phyloP scores from a whole-genome alignment of 176 grass and related monocot genomes.

The Aechmea fasciata region DNA sequence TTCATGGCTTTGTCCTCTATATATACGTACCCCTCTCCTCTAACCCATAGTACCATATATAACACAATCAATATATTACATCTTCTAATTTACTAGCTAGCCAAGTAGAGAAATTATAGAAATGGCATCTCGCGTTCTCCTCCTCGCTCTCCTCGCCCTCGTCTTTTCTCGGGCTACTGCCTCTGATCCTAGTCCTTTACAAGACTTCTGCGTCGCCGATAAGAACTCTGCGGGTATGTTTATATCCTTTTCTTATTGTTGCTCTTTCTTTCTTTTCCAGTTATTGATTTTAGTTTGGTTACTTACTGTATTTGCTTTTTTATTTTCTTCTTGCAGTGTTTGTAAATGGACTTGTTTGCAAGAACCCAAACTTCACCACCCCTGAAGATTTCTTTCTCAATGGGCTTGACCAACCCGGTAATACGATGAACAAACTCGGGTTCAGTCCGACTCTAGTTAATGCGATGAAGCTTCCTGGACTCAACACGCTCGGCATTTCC shows the following conservation, averaged over 20 bases:
- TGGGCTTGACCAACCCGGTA: slow-evolving; percentile 12
- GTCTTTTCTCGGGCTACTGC: slow-evolving; percentile 1
- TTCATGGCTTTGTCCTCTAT: background rate
- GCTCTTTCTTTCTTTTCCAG: too few species aligned
- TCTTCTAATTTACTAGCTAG: background rate
- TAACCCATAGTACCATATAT: background rate
- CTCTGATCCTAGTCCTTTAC: slow-evolving; percentile 25
- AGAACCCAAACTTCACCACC: slow-evolving; percentile 6
- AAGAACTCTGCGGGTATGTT: slow-evolving; percentile 2
- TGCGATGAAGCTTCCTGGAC: slow-evolving; percentile 9
- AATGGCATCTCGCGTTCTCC: slow-evolving; percentile 16
- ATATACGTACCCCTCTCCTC: background rate
- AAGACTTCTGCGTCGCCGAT: slow-evolving; percentile 29
- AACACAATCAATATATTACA: too few species aligned
- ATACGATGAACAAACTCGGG: slow-evolving; percentile 29
- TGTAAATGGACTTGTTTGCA: slow-evolving; percentile 31
- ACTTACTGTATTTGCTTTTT: too few species aligned
- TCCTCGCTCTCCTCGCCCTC: slow-evolving; percentile 10
- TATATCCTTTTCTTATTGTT: too few species aligned
- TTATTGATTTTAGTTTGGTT: too few species aligned
- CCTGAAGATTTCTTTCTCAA: slow-evolving; percentile 29
- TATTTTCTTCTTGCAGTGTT: slow-evolving; percentile 12
- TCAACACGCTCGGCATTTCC: slow-evolving; percentile 29
- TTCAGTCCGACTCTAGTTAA: slow-evolving; percentile 32
- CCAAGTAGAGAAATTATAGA: slow-evolving; percentile 5